phyloP scores from a whole-genome alignment of 1,284 basidiomycete genomes.

The Bjerkandera adusta region DNA sequence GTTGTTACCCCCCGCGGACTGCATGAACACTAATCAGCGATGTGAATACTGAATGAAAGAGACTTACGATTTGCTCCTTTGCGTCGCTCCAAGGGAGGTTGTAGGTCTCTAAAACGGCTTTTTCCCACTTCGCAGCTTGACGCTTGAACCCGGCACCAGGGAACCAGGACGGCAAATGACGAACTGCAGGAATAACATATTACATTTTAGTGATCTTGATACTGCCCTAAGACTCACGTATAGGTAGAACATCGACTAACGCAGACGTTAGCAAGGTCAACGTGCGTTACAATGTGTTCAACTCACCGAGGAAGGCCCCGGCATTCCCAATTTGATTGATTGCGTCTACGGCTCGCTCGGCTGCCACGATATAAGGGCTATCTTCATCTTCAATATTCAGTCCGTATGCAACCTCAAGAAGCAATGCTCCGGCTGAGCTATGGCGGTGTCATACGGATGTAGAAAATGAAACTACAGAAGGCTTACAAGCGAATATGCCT shows the following conservation, averaged over 20 bases:
- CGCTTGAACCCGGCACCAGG: constrained; percentile 27
- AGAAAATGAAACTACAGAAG: background rate
- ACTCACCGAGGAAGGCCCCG: constrained; percentile 10
- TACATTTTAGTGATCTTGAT: background rate
- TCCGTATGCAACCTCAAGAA: background rate
- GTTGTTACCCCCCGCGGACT: background rate
- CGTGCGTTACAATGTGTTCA: background rate
- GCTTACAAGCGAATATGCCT: background rate
- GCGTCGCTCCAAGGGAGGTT: constrained; percentile 24
- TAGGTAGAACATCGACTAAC: constrained; percentile 28
- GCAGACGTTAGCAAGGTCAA: constrained; percentile 13
- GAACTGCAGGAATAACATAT: constrained; percentile 18
- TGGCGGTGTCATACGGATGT: background rate
- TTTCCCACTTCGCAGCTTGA: constrained; percentile 18
- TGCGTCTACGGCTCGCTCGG: constrained; percentile 40
- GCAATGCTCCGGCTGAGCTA: background rate
- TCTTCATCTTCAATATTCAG: background rate
- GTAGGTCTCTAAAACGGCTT: constrained; percentile 17
- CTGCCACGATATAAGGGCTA: background rate
- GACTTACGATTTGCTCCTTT: constrained; percentile 20
- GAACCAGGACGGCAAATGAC: constrained; percentile 23
- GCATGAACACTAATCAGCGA: background rate
- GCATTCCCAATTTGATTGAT: constrained; percentile 29
- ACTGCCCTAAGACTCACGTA: constrained; percentile 16
- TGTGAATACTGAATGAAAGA: background rate